A percentile compares a stretch with the other conserved stretches of the same genome.
Evolutionary conservation across 73 alveolate species (phyloP).

Genomic region (Paraurostyla sp.): DNA sequence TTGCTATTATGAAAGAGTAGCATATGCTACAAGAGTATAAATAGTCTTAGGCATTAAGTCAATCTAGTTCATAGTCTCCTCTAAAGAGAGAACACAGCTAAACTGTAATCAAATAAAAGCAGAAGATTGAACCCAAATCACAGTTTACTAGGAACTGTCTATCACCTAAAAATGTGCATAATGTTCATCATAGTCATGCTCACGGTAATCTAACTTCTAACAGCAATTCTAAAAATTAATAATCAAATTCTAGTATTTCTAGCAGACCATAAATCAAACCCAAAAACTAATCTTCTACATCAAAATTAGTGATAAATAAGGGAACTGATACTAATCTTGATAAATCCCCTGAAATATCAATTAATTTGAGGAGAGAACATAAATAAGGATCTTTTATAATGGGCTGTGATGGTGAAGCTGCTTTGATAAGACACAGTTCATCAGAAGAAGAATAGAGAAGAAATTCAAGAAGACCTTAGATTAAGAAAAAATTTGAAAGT

Average conservation of each 20-base stretch:
- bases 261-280: neutral
- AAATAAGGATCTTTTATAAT: neutral
- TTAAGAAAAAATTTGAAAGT: neutral
- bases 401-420: constrained; percentile 53
- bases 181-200: neutral
- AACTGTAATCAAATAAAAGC: neutral
- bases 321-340: constrained; percentile 36
- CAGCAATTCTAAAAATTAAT: neutral
- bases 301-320: neutral
- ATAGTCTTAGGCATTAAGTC: neutral
- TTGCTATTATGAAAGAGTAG: constrained; percentile 5
- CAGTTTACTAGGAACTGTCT: too few species aligned
- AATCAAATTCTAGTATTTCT: neutral
- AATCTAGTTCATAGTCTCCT: neutral
- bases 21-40: neutral
- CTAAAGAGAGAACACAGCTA: neutral
- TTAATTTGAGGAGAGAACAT: neutral
- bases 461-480: neutral
- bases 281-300: neutral
- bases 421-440: neutral
- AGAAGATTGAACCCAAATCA: too few species aligned
- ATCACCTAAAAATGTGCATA: too few species aligned
- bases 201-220: neutral
- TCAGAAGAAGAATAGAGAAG: neutral
- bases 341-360: constrained; percentile 20